Conservation (phyloP, 2,329 filamentous ascomycete species). For the Aspergillus pseudotamarii region DNA sequence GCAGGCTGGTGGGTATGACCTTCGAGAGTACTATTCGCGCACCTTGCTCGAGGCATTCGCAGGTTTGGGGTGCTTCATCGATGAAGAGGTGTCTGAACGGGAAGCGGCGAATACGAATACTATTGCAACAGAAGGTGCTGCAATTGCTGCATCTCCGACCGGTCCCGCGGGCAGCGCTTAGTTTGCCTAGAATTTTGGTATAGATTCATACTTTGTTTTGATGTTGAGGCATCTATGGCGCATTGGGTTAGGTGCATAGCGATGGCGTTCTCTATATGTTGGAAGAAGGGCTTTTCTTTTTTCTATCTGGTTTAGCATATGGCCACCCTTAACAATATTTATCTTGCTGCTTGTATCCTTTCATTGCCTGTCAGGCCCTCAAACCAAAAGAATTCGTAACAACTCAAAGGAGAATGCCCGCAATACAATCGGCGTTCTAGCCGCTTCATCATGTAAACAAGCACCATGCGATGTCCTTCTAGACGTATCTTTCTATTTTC, state of each 20-base stretch:
- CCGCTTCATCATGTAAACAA: neutral
- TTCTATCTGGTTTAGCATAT: neutral
- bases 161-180: neutral
- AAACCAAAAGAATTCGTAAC: neutral
- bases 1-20: conserved; percentile 78
- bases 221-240: neutral
- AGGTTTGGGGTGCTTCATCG: conserved; percentile 83
- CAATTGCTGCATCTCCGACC: conserved; percentile 28
- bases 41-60: conserved; percentile 88
- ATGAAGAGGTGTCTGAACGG: conserved; percentile 63
- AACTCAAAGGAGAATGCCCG: neutral
- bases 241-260: conserved; percentile 17
- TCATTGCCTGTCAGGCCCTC: neutral
- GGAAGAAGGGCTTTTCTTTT: neutral
- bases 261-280: conserved; percentile 16
- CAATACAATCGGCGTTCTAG: neutral
- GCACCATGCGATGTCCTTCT: no score
- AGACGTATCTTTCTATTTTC: no score
- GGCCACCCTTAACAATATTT: neutral
- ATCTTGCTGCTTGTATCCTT: neutral
- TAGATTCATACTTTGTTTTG: neutral
- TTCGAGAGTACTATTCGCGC: conserved; percentile 78
- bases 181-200: neutral
- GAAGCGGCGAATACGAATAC: conserved; percentile 28
- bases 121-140: conserved; percentile 31